Base-by-base conservation (phyloP, 2,329 filamentous ascomycete species). In the Coleophoma eucalyptorum region DNA sequence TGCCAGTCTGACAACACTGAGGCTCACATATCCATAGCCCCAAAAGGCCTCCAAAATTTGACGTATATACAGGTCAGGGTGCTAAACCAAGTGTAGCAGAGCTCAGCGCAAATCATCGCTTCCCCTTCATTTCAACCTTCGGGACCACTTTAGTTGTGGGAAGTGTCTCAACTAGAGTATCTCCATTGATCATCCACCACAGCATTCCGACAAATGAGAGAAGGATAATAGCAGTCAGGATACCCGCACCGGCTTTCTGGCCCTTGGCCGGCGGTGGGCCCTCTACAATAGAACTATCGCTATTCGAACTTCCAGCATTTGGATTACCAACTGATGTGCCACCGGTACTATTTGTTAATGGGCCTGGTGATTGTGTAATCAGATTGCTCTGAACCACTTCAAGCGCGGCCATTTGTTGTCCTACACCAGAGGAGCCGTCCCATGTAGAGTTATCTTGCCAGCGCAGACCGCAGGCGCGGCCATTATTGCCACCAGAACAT, bases 391-490 rank as follows among this genome's bases (percentile, higher is more conserved):
- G 75, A 4, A 86, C 77, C 8, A 87, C 73, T 59, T 87, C 83
- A 62, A 88, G 70, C 3, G 80, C 83, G 1, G 80, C 75, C 84
- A 89, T 88, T 66, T 89, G 84, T 65, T 88, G 83, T 11, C 85
- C 85, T 2, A 87, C 77, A 10, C 84, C 85, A 6, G 74, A 77
- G 2, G 71, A 72, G 31, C 80, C 79, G 62, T 87, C 83, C 67
- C 77, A 87, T 7, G 67, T 68, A 0, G 67, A 70, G 18, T 67
- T 71, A 52, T 77, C 74, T 37, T 75, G 76, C 81, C 83, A 86
- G 52, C 77, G 76, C 48, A 82, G 63, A 11, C 83, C 80, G 57
- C 82, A 86, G 73, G 82, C 77, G 21, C 75, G 75, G 8, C 75
- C 72, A 54, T 82, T 83, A 21, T 62, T 56, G 15, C 81, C 82